Conservation (phyloP, 176 grass and related monocot genomes). For the Poa annua region DNA sequence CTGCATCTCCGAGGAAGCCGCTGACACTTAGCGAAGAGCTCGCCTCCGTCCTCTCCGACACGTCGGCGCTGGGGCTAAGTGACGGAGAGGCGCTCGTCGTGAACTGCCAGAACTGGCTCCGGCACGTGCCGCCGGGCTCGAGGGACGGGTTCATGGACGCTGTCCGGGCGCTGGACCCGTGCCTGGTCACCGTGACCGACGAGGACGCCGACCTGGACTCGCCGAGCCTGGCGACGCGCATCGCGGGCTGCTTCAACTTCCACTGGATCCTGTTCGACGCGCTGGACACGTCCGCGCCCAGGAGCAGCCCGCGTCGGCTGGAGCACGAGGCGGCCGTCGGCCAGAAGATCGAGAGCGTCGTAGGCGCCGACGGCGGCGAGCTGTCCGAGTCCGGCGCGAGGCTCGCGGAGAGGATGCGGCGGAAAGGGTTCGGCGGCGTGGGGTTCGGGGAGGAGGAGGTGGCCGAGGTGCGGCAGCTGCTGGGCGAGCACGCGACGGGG, state of each 20-base stretch:
- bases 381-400: slow-evolving; percentile 62
- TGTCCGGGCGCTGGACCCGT: slow-evolving; percentile 51
- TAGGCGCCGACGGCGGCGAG: slow-evolving; percentile 70
- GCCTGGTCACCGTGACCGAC: slow-evolving; percentile 77
- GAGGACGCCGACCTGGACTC: slow-evolving; percentile 90
- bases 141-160: slow-evolving; percentile 60
- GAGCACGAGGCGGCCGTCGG: slow-evolving; percentile 76
- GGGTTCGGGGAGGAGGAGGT: slow-evolving; percentile 62
- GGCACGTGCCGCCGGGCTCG: slow-evolving; percentile 54
- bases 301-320: slow-evolving; percentile 63
- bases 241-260: slow-evolving; percentile 73
- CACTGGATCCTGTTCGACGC: slow-evolving; percentile 95
- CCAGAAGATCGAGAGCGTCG: slow-evolving; percentile 89
- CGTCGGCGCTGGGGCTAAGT: slow-evolving; percentile 32
- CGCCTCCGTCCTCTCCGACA: slow-evolving; percentile 45
- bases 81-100: slow-evolving; percentile 79
- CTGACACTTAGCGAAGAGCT: slow-evolving; percentile 46
- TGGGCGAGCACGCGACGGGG: slow-evolving; percentile 81
- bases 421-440: slow-evolving; percentile 53
- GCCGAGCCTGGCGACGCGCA: slow-evolving; percentile 62
- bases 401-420: slow-evolving; percentile 71
- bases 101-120: slow-evolving; percentile 85
- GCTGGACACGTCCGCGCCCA: slow-evolving; percentile 74
- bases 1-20: slow-evolving; percentile 41
- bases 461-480: slow-evolving; percentile 67